Conservation (phyloP, 352 stramenopile genomes). For the Thraustochytrium striatum region DNA sequence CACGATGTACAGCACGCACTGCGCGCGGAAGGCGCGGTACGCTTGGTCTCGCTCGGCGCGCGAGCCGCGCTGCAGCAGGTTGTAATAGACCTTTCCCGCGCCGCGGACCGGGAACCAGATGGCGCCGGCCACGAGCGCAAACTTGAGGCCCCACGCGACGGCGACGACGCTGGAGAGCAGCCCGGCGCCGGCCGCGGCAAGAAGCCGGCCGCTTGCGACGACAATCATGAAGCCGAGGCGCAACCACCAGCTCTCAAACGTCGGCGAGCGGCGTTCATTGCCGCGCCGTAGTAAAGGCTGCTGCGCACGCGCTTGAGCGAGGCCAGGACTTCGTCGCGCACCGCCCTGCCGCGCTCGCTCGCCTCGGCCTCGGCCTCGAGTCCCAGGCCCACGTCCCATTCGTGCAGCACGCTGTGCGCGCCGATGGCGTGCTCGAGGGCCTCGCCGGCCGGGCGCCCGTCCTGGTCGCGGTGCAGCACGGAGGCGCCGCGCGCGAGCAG, state of each 20-base stretch:
- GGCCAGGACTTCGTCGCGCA: too few species aligned
- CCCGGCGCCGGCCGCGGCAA: neutral
- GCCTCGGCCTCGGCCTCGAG: too few species aligned
- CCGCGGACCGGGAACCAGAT: neutral
- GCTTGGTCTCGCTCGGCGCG: neutral
- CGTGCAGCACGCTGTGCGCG: neutral
- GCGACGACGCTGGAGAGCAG: neutral
- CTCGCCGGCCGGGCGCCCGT: neutral
- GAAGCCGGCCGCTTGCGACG: too few species aligned
- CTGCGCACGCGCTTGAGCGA: too few species aligned
- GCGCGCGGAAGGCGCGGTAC: neutral
- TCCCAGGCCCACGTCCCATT: neutral
- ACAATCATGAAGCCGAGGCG: too few species aligned
- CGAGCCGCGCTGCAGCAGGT: neutral
- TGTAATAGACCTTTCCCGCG: neutral
- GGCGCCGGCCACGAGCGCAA: neutral
- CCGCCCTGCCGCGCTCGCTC: neutral
- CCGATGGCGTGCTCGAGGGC: neutral
- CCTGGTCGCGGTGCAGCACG: neutral
- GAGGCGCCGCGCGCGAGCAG: neutral
- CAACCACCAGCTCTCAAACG: too few species aligned
- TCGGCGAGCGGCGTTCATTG: too few species aligned
- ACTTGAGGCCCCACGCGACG: neutral
- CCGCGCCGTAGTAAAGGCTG: too few species aligned
- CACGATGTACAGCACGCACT: slow-evolving; percentile 7